phyloP scores from a whole-genome alignment of 1,284 basidiomycete species.

The Cystobasidiaceae sp. region DNA sequence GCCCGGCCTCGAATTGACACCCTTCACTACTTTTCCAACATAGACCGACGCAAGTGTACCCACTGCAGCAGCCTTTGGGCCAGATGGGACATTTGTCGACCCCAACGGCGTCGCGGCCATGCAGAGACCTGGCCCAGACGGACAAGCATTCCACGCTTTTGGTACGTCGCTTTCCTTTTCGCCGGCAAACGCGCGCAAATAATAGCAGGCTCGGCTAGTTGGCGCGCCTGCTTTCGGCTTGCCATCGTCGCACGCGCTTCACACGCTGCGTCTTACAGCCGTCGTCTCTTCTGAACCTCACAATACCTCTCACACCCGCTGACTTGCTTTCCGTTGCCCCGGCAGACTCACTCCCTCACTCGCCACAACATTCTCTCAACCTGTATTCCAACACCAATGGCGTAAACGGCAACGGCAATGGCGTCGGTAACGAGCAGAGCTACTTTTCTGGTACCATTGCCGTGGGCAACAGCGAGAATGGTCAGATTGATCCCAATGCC shows the following conservation, averaged over 20 bases:
- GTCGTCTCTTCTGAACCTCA: not conserved
- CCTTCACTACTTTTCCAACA: not conserved
- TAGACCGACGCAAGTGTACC: conserved; percentile 1
- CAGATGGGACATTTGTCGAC: not conserved
- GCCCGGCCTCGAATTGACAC: not conserved
- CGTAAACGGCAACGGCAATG: too few species aligned
- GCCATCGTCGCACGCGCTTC: too few species aligned
- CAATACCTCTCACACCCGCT: not conserved
- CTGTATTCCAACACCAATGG: not conserved
- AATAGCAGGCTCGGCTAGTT: too few species aligned
- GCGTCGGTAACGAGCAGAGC: not conserved
- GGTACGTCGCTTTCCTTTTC: not conserved
- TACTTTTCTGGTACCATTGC: conserved; percentile 11
- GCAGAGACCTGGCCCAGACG: not conserved
- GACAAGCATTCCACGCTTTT: conserved; percentile 9
- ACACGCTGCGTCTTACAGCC: not conserved
- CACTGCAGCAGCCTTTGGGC: not conserved
- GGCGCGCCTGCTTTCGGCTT: too few species aligned
- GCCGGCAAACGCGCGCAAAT: too few species aligned
- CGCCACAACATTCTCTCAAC: conserved; percentile 13
- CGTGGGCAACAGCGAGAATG: conserved; percentile 6
- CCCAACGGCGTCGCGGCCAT: too few species aligned
- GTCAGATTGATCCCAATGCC: not conserved
- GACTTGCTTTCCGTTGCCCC: not conserved
- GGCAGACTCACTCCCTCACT: conserved; percentile 2